Evolutionary conservation across 441 rosid genomes (phyloP), one percentile per base, ranked within the genome.

Genomic region (Euphorbia celastroides): DNA sequence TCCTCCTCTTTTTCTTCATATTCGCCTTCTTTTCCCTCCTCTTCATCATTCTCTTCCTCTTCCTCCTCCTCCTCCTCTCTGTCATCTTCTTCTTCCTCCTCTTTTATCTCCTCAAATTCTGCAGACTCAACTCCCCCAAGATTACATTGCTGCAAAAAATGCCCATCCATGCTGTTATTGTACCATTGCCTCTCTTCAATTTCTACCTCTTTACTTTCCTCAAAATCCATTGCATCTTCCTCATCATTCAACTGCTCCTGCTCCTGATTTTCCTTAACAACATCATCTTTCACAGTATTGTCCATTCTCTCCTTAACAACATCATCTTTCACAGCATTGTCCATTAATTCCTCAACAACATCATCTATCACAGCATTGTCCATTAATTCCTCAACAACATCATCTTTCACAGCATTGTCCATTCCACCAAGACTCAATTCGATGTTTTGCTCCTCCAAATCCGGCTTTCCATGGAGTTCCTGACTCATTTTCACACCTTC

Each of bases 371-470:
- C 48, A 6, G 22, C 32, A n/a, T n/a, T n/a, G n/a, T n/a, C n/a
- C n/a, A n/a, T n/a, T n/a, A n/a, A 17, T 32, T 59, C 72, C 52
- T 20, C 69, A 64, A 46, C 73, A 36, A 7, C 60, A 44, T 36
- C 73, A 14, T 44, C 58, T 38, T 69, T 66, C 32, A n/a, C 48
- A 6, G 22, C 32, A 59, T 30, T 57, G 28, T 72, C 73, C 41
- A 36, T 17, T 42, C 74, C 82, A 71, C 74, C 73, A 70, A 74
- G 59, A 79, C 83, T 79, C 80, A 84, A 74, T 60, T 85, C 82
- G 69, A 84, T 77, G 20, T 60, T 75, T 36, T 79, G 76, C 77
- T 80, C 91, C 75, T 86, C 84, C 60, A 75, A 70, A 28, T 74
- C 79, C 6, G 44, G 7, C 30, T 34, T 78, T 44, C 27, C 78